Percentiles rank a stretch among this genome's conserved stretches.
Conservation (phyloP, 306 rosid genomes). For the Glycine soja region DNA sequence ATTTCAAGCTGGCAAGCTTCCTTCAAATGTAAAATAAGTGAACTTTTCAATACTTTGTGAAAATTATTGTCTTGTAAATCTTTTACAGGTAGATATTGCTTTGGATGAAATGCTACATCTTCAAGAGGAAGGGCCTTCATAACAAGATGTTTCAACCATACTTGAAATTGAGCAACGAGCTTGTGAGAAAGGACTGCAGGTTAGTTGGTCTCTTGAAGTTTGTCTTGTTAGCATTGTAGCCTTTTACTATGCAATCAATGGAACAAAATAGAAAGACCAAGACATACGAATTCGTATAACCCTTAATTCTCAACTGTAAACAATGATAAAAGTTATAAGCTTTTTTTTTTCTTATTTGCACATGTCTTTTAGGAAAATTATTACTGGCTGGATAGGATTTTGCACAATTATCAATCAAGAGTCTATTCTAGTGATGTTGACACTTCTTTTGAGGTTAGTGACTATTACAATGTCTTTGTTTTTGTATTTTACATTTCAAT, state of each 20-base stretch:
- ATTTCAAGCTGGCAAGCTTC: constrained; percentile 82
- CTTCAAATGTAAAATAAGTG: constrained; percentile 31
- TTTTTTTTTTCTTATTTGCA: constrained; percentile 48
- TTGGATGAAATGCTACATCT: constrained; percentile 86
- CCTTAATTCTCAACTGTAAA: not conserved
- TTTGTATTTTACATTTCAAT: constrained; percentile 41
- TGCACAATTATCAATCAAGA: constrained; percentile 93
- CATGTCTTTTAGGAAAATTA: constrained; percentile 80
- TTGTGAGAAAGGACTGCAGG: constrained; percentile 97
- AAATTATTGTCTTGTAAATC: constrained; percentile 47
- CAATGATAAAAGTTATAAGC: not conserved
- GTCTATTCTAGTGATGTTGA: constrained; percentile 81
- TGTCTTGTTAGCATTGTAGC: constrained; percentile 36
- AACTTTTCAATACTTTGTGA: constrained; percentile 21
- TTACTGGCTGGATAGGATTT: constrained; percentile 94
- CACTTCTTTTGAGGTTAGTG: constrained; percentile 78
- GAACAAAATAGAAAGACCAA: constrained; percentile 9
- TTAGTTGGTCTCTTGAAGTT: constrained; percentile 46
- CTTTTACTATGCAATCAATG: constrained; percentile 25
- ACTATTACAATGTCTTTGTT: constrained; percentile 36
- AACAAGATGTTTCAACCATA: constrained; percentile 78
- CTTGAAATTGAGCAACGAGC: constrained; percentile 98
- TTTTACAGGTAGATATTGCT: constrained; percentile 82
- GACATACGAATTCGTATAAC: constrained; percentile 26
- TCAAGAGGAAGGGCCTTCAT: constrained; percentile 93